Percentiles rank a stretch among this genome's conserved stretches.
Evolutionary conservation across 768 basidiomycete genomes (phyloP).

Genomic region (Phanerodontia chrysosporium): DNA sequence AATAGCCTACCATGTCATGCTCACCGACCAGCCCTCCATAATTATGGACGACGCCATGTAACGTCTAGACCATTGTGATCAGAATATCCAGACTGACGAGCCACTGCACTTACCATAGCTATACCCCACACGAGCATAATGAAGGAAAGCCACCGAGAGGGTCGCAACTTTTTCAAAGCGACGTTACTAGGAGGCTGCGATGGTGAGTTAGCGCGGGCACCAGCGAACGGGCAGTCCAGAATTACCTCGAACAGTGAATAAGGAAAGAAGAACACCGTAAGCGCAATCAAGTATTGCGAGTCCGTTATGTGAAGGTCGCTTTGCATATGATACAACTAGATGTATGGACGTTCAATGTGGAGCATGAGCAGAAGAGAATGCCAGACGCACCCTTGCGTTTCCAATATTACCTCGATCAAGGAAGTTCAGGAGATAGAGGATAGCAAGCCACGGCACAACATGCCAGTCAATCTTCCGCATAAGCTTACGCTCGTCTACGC

Average conservation of each 20-base stretch:
- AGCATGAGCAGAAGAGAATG: background rate
- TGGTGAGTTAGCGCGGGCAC: background rate
- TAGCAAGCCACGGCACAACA: slow-evolving; percentile 71
- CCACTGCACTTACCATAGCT: slow-evolving; percentile 33
- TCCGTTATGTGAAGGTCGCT: slow-evolving; percentile 55
- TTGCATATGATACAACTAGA: slow-evolving; percentile 56
- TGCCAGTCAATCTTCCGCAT: slow-evolving; percentile 57
- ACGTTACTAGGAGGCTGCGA: slow-evolving; percentile 60
- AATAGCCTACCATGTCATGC: slow-evolving; percentile 18
- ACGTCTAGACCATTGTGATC: slow-evolving; percentile 35
- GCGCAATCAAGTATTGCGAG: slow-evolving; percentile 60
- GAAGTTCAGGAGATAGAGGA: slow-evolving; percentile 74
- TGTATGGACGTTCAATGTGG: background rate
- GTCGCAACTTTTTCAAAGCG: slow-evolving; percentile 52
- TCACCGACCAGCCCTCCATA: slow-evolving; percentile 60
- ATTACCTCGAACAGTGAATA: slow-evolving; percentile 73
- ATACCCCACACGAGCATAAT: slow-evolving; percentile 40
- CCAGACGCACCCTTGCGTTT: slow-evolving; percentile 57
- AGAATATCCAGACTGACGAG: background rate
- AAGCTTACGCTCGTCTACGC: slow-evolving; percentile 51
- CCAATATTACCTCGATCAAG: slow-evolving; percentile 62
- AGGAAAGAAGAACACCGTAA: slow-evolving; percentile 75
- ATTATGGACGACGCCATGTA: slow-evolving; percentile 58
- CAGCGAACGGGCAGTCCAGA: slow-evolving; percentile 6
- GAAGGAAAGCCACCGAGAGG: slow-evolving; percentile 59